Percentiles rank a stretch among this genome's conserved stretches.
Conservation (phyloP, 23 red algal genomes). For the Gracilaria caudata region DNA sequence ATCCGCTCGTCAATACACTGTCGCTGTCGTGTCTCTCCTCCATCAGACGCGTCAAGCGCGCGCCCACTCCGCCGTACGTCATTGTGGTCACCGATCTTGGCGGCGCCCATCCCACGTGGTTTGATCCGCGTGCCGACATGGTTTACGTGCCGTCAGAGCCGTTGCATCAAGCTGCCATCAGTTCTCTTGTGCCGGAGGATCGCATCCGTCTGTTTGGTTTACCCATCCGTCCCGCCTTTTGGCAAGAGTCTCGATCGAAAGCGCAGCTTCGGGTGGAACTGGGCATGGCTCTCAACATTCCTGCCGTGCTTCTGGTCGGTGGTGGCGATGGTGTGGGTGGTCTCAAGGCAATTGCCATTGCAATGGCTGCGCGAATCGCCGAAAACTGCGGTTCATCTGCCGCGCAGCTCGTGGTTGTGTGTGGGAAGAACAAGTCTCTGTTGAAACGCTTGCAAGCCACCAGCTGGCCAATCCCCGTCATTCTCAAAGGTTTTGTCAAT, state of each 20-base stretch:
- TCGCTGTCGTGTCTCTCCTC: slow-evolving; percentile 62
- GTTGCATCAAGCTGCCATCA: slow-evolving; percentile 64
- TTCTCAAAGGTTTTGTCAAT: slow-evolving; percentile 89
- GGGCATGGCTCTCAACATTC: slow-evolving; percentile 64
- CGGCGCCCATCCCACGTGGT: slow-evolving; percentile 95
- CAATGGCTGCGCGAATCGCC: slow-evolving; percentile 71
- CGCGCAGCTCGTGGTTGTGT: slow-evolving; percentile 92
- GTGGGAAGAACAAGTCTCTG: slow-evolving; percentile 85
- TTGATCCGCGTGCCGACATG: slow-evolving; percentile 73
- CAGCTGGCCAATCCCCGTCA: slow-evolving; percentile 72
- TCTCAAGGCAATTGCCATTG: slow-evolving; percentile 66
- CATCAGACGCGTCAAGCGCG: slow-evolving; percentile 36
- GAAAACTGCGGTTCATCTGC: slow-evolving; percentile 32
- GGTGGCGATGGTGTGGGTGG: slow-evolving; percentile 95
- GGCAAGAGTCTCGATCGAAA: slow-evolving; percentile 54
- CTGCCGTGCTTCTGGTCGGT: slow-evolving; percentile 86
- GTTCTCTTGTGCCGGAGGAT: slow-evolving; percentile 41
- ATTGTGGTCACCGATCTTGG: slow-evolving; percentile 97
- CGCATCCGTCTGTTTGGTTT: slow-evolving; percentile 84
- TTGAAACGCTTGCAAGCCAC: slow-evolving; percentile 43
- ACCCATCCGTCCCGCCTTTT: slow-evolving; percentile 83
- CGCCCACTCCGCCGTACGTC: slow-evolving; percentile 63
- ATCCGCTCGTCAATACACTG: slow-evolving; percentile 86
- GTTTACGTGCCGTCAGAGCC: slow-evolving; percentile 82
- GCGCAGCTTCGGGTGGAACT: slow-evolving; percentile 34